Evolutionary conservation across 163 green algal genomes (phyloP), one percentile per base, ranked within the genome.

Genomic region (Scenedesmus sp.): DNA sequence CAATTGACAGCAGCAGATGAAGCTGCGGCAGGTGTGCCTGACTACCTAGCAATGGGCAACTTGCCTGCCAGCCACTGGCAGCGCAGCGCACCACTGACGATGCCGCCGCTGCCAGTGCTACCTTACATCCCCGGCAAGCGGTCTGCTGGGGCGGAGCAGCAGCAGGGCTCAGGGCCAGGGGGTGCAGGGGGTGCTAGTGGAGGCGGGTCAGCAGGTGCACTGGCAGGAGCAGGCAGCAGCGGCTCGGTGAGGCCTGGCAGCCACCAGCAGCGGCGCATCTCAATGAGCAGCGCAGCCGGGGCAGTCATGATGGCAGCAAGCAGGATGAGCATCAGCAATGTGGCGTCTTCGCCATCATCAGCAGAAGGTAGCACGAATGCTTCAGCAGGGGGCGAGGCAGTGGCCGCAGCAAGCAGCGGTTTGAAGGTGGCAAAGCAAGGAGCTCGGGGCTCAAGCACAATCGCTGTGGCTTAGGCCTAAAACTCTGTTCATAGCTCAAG

Each of bases 1-100:
- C 70, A 15, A 6, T 6, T 79, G 23, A 7, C 70, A 52, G 70
- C 23, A 79, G 70, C 70, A 79, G 70, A 59, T 52, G 83, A 59
- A 9, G 46, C 23, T 20, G 57, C 34, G 20, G 76, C 76, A 59
- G 34, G 34, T 84, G 9, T 57, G 10, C 84, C 84, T 20, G 46
- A 79, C 60, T 84, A 90, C 86, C 74, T 90, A 10, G 23, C 23
- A 18, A 90, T 90, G 86, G 4, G 0, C 52, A 90, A 84, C 67
- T 3, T 90, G 8, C 86, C 86, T 56, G 86, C 86, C 13, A 84
- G 86, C 46, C 86, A 90, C 67, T 84, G 57, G 34, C 86, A 85
- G 66, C 86, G 86, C 66, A 84, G 54, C 20, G 86, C 86, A 26
- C 86, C 86, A 10, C 77, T 85, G 6, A 26, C 18, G n/a, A 60